Base-by-base conservation (phyloP, 192 early-diverging fungal genomes). In the Linnemannia elongata region DNA sequence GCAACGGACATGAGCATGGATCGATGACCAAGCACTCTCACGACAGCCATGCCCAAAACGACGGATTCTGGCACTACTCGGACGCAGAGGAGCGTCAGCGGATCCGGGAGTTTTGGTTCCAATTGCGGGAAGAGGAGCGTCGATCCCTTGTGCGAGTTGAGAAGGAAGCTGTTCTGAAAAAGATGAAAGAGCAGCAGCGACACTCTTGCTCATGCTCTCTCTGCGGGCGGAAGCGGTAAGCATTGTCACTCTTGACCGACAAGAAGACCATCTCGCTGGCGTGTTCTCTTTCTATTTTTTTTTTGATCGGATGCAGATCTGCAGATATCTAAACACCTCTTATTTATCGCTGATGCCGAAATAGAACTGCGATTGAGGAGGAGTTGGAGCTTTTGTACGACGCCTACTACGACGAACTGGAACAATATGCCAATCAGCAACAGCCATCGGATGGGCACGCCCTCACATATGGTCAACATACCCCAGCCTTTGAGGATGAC, bases 101-200 rank as follows among this genome's bases (percentile, higher is more conserved):
- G 60, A 96, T 97, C 79, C 90, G 96, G 54, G 95, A 96, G 76
- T 97, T 96, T 87, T 97, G 96, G 96, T 89, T 96, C 71, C 92
- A 94, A 49, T 89, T 97, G 13, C 92, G 94, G 38, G 96, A 97
- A 85, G 94, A 95, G 41, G 96, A 97, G 75, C 89, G 96, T 39
- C 89, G 94, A 66, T 91, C 90, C 41, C 89, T 97, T n/a, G 95
- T 97, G 22, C 94, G 95, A 77, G 92, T 96, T 12, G 96, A 97
- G 83, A 96, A 96, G 81, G 96, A 97, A 80, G 94, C 95, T 22
- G 96, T 97, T 22, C 83, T 97, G 66, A 94, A 92, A 84, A 97
- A 96, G 89, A 96, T 97, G 94, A 96, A 96, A 90, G 96, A 97
- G 77, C 96, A 97, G 83, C 95, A 96, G 83, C 94, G 94, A 81